Conservation (phyloP, 2,329 filamentous ascomycete species). For the Cladosporium velox region DNA sequence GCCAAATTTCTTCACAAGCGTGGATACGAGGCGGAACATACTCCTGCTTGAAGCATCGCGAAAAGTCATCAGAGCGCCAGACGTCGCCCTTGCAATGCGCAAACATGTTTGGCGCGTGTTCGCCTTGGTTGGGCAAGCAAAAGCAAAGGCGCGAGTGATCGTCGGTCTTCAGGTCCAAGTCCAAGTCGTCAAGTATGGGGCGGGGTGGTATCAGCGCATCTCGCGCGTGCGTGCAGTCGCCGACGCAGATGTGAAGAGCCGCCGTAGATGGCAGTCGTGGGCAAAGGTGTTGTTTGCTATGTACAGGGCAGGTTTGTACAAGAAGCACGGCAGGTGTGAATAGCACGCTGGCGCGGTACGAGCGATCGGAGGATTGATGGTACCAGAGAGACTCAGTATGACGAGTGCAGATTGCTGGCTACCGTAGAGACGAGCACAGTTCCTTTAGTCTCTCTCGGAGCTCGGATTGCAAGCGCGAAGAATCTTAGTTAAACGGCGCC, state of each 20-base stretch:
- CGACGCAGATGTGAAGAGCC: background rate
- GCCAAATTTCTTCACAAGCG: constrained; percentile 24
- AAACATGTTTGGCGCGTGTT: constrained; percentile 41
- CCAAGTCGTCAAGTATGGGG: background rate
- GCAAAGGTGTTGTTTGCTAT: background rate
- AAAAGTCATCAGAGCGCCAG: constrained; percentile 65
- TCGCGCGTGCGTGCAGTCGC: background rate
- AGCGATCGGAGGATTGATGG: too few species aligned
- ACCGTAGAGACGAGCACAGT: too few species aligned
- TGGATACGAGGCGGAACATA: constrained; percentile 45
- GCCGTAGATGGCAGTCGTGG: background rate
- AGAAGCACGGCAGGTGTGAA: background rate
- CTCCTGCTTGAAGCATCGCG: constrained; percentile 65
- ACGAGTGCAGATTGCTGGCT: background rate
- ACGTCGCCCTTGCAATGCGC: constrained; percentile 59
- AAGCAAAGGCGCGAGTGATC: constrained; percentile 6
- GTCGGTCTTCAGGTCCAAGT: constrained; percentile 8
- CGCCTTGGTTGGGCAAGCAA: background rate
- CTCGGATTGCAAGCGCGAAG: background rate
- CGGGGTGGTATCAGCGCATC: constrained; percentile 14
- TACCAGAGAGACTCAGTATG: background rate
- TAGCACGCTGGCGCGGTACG: background rate
- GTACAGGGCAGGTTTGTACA: background rate
- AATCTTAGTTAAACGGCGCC: background rate
- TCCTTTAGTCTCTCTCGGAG: too few species aligned